A percentile compares a stretch with the other conserved stretches of the same genome.
phyloP scores from a whole-genome alignment of 2,329 filamentous ascomycete genomes.

The Colletotrichum sp. region DNA sequence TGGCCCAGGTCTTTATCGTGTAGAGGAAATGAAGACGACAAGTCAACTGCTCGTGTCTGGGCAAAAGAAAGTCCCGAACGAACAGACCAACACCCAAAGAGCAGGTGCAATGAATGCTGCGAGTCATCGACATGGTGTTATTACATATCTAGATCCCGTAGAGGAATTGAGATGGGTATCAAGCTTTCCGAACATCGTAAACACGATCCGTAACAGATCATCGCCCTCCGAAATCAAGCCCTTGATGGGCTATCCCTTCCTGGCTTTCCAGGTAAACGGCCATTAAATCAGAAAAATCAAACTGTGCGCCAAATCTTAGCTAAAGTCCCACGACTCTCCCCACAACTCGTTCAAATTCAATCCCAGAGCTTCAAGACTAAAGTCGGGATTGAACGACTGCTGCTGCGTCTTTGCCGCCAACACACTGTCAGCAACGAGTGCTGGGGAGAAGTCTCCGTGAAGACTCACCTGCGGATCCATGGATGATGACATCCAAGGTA shows the following conservation, averaged over 20 bases:
- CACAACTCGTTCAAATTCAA: slow-evolving; percentile 61
- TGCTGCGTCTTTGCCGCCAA: slow-evolving; percentile 32
- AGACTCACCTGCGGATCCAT: slow-evolving; percentile 28
- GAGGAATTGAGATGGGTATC: slow-evolving; percentile 20
- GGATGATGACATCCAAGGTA: slow-evolving; percentile 37
- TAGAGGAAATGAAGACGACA: background rate
- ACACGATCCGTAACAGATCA: background rate
- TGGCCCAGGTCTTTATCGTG: background rate
- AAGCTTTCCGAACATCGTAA: slow-evolving; percentile 14
- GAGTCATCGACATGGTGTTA: slow-evolving; percentile 7
- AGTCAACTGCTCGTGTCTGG: background rate
- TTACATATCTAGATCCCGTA: slow-evolving; percentile 1
- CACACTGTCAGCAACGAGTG: slow-evolving; percentile 20
- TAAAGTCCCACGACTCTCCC: slow-evolving; percentile 54
- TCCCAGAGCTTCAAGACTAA: slow-evolving; percentile 58
- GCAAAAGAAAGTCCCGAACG: background rate
- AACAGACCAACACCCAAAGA: background rate
- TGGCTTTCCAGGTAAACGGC: background rate
- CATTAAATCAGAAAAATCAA: background rate
- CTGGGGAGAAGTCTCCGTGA: slow-evolving; percentile 19
- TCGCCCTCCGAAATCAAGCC: background rate
- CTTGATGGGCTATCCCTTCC: background rate
- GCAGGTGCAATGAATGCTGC: background rate
- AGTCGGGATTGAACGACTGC: slow-evolving; percentile 52
- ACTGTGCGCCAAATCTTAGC: slow-evolving; percentile 24